Base-by-base conservation (phyloP, 176 grass and related monocot genomes). In the Urochloa ruziziensis region DNA sequence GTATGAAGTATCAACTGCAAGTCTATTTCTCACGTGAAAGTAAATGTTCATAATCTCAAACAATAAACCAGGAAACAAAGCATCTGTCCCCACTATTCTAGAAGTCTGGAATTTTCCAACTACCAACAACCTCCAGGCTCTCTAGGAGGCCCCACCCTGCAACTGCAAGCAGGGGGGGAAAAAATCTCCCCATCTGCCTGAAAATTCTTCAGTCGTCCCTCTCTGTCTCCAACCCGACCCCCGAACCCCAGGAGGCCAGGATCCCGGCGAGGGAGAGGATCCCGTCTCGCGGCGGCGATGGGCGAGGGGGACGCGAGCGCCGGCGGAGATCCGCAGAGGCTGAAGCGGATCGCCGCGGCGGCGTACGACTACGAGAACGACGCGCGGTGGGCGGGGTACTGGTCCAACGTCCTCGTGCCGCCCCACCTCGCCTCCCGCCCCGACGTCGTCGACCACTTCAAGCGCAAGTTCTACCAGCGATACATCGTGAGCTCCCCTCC, bases 391-490 rank as follows among this genome's bases (percentile, higher is more conserved):
- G 89, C 91, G 8, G 96, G 91, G n/a, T 98, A 95, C 93, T 95
- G 93, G 93, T 90, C 74, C 82, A 98, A 95, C 75, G 73, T 98
- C 80, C 87, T 95, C 78, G 64, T 95, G 4, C 93, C 96, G 62
- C 85, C 89, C 18, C 83, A 98, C 87, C 89, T 92, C 91, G 91
- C 91, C 80, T 78, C 89, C 64, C 83, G 85, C 66, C 74, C 96
- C 62, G 91, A 94, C 67, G 96, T 99, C 80, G 77, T 94, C 76
- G 96, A 91, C 56, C 91, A 94, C 83, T 94, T 83, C 85, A 99
- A 99, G 89, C 80, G 96, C 96, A 99, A 96, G 91, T 96, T 99
- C 83, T 94, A 96, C 91, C 87, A 94, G 70, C 82, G 93, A 46
- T 90, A 85, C 83, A 90, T 98, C 62, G 89, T 98, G 88, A 80